Percentiles rank a stretch among this genome's conserved stretches.
Conservation (phyloP, 192 early-diverging fungal species). For the Gonapodya sp. region DNA sequence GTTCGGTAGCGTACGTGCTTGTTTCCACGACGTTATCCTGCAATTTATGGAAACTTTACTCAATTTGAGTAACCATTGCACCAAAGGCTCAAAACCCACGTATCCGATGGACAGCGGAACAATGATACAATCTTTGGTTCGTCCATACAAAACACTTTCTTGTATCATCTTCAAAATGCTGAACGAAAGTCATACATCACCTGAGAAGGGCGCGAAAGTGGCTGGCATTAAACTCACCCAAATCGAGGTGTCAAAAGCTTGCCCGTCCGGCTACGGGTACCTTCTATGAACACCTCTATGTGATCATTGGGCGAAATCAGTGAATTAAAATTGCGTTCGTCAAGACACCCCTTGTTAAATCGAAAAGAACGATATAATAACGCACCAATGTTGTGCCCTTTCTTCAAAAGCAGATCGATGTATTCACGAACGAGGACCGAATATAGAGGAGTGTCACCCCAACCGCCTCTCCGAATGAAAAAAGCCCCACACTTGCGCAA, state of each 20-base stretch:
- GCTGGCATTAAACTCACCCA: not conserved
- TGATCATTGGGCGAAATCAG: not conserved
- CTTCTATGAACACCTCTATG: constrained; percentile 71
- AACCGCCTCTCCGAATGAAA: constrained; percentile 61
- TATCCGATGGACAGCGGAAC: constrained; percentile 78
- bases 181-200: constrained; percentile 21
- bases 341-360: not conserved
- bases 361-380: not conserved
- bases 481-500: constrained; percentile 63
- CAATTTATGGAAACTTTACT: not conserved
- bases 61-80: constrained; percentile 41
- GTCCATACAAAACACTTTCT: constrained; percentile 52
- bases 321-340: not conserved
- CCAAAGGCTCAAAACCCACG: constrained; percentile 16
- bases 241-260: constrained; percentile 62
- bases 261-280: constrained; percentile 69
- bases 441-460: constrained; percentile 69
- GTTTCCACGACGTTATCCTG: constrained; percentile 54
- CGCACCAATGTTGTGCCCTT: constrained; percentile 58
- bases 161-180: constrained; percentile 74
- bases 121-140: constrained; percentile 57
- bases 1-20: constrained; percentile 63
- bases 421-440: constrained; percentile 64
- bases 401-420: constrained; percentile 53
- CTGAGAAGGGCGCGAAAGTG: not conserved